Evolutionary conservation across 257 asterid species (phyloP).

Genomic region (Nicotiana undulata): DNA sequence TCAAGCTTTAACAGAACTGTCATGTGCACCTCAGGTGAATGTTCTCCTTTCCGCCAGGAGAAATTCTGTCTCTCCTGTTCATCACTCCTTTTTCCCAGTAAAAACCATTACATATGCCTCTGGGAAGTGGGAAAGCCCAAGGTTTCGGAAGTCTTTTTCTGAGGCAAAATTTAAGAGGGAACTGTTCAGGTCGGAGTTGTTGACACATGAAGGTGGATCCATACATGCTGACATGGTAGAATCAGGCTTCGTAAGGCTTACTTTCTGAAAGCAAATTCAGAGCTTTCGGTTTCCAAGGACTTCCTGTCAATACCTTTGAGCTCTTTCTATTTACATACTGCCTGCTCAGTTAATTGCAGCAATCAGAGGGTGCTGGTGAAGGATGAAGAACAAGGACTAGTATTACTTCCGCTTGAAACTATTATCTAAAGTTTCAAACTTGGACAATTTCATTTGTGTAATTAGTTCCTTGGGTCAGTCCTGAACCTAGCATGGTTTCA

Average conservation of each 20-base stretch:
- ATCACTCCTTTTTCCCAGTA: neutral
- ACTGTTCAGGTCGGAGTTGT: neutral
- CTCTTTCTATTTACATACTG: neutral
- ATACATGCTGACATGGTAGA: neutral
- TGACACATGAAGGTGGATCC: neutral
- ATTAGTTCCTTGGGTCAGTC: neutral
- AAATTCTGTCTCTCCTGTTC: neutral
- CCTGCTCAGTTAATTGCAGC: neutral
- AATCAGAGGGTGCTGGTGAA: neutral
- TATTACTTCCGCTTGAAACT: neutral
- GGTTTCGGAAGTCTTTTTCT: neutral
- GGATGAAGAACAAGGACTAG: neutral
- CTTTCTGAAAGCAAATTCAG: neutral
- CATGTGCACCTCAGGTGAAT: neutral
- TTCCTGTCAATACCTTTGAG: neutral
- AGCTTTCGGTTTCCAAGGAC: neutral
- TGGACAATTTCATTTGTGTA: neutral
- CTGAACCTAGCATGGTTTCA: neutral
- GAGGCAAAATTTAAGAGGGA: neutral
- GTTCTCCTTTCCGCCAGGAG: neutral
- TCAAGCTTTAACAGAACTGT: neutral
- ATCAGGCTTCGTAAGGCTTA: neutral
- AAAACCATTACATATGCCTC: neutral
- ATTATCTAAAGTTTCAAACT: neutral
- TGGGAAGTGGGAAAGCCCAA: neutral